Conservation (phyloP, 306 rosid species). For the Inga leiocalycina region DNA sequence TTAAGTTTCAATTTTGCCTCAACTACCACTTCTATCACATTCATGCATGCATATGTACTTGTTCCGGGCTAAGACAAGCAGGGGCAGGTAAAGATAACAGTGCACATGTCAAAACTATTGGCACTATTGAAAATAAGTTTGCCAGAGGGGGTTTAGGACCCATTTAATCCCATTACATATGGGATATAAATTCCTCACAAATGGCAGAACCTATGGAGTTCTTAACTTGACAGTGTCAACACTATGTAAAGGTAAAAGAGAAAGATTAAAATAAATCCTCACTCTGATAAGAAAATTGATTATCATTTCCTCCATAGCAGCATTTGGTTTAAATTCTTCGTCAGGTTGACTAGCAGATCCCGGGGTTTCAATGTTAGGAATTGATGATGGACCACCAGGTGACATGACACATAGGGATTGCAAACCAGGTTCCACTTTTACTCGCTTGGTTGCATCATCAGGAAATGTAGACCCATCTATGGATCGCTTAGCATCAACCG, state of each 20-base stretch:
- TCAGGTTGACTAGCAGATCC: constrained; percentile 95
- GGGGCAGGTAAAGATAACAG: constrained; percentile 8
- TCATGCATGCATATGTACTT: constrained; percentile 2
- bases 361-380: constrained; percentile 90
- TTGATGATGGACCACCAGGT: constrained; percentile 94
- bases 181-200: constrained; percentile 13
- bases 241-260: constrained; percentile 26
- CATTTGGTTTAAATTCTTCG: constrained; percentile 99
- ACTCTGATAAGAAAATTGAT: constrained; percentile 96
- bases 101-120: constrained; percentile 12
- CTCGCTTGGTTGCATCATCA: constrained; percentile 89
- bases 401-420: constrained; percentile 92
- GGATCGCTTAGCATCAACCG: constrained; percentile 77
- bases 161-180: constrained; percentile 21
- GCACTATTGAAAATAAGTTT: neutral
- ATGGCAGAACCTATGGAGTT: constrained; percentile 12
- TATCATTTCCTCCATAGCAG: constrained; percentile 99
- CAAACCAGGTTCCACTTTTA: constrained; percentile 97
- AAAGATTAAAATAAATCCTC: constrained; percentile 44
- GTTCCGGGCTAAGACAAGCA: constrained; percentile 12
- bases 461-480: constrained; percentile 86
- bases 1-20: constrained; percentile 13
- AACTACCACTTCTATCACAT: constrained; percentile 16
- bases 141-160: neutral
- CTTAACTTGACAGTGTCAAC: constrained; percentile 23